phyloP scores from a whole-genome alignment of 225 moss, liverwort and hornwort species.

The Physcomitrium patens region DNA sequence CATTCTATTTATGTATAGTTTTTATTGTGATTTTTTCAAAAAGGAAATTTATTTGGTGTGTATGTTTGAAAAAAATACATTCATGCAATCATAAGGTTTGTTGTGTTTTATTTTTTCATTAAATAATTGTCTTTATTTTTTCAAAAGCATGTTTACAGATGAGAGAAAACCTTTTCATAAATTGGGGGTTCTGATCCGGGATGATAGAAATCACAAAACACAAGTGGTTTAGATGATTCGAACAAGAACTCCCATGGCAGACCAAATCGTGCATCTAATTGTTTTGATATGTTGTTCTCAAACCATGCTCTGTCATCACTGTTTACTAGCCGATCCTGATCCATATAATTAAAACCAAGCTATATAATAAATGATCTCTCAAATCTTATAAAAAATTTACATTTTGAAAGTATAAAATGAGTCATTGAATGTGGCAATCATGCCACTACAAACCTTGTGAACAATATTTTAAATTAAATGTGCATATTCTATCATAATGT shows the following conservation, averaged over 20 bases:
- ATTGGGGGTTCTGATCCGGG: slow-evolving; percentile 56
- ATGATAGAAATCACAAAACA: slow-evolving; percentile 75
- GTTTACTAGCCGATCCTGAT: slow-evolving; percentile 81
- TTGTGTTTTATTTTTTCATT: too few species aligned
- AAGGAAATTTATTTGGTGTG: too few species aligned
- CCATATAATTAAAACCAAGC: background rate
- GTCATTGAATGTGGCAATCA: too few species aligned
- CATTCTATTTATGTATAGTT: too few species aligned
- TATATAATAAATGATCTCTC: background rate
- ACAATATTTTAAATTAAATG: too few species aligned
- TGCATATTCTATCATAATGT: too few species aligned
- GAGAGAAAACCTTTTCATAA: slow-evolving; percentile 59
- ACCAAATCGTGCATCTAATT: slow-evolving; percentile 61
- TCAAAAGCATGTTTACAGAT: background rate
- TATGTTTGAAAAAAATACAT: background rate
- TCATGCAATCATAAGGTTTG: too few species aligned
- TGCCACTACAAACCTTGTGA: too few species aligned
- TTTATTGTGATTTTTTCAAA: too few species aligned
- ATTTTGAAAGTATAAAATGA: background rate
- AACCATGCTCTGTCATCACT: slow-evolving; percentile 79
- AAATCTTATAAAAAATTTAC: too few species aligned
- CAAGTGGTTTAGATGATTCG: slow-evolving; percentile 61
- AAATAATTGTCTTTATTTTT: background rate
- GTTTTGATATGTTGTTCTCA: slow-evolving; percentile 52
- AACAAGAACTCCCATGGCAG: slow-evolving; percentile 81